Percentiles rank a stretch among this genome's conserved stretches.
phyloP scores from a whole-genome alignment of 495 filamentous ascomycete genomes.

The Copromyces sp. region DNA sequence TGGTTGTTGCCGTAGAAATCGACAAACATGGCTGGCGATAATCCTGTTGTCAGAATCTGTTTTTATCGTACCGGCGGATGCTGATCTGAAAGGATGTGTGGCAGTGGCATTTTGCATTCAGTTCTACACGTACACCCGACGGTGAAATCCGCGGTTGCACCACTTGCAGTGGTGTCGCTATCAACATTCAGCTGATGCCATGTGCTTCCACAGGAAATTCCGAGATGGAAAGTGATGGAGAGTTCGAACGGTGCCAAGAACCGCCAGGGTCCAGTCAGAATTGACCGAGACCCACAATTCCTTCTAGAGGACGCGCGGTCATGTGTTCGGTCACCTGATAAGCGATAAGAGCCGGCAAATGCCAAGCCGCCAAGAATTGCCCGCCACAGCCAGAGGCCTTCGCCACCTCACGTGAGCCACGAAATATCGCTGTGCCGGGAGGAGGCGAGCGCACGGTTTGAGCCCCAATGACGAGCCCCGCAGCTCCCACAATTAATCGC shows the following conservation, averaged over 20 bases:
- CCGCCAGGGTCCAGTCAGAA: neutral
- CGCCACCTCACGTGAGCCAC: neutral
- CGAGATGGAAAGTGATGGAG: neutral
- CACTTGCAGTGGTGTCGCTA: neutral
- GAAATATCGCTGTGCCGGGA: neutral
- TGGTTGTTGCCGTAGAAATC: neutral
- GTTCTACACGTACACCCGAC: neutral
- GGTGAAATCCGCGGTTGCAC: neutral
- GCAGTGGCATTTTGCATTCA: neutral
- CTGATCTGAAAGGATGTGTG: neutral
- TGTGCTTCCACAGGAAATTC: neutral
- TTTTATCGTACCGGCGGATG: neutral
- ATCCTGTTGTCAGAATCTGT: neutral
- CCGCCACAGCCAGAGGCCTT: neutral
- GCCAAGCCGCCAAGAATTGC: neutral
- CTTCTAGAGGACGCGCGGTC: neutral
- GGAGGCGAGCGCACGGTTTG: constrained; percentile 5
- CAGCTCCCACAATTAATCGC: constrained; percentile 15
- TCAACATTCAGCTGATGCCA: neutral
- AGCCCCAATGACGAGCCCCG: constrained; percentile 21
- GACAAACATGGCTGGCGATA: neutral
- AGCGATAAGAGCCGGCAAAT: neutral
- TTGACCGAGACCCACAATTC: neutral
- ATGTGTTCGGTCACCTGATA: neutral
- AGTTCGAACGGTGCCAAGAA: neutral